Percentiles rank a stretch among this genome's conserved stretches.
phyloP scores from a whole-genome alignment of 148 eudicot genomes.

The Vaccinium corymbosum region DNA sequence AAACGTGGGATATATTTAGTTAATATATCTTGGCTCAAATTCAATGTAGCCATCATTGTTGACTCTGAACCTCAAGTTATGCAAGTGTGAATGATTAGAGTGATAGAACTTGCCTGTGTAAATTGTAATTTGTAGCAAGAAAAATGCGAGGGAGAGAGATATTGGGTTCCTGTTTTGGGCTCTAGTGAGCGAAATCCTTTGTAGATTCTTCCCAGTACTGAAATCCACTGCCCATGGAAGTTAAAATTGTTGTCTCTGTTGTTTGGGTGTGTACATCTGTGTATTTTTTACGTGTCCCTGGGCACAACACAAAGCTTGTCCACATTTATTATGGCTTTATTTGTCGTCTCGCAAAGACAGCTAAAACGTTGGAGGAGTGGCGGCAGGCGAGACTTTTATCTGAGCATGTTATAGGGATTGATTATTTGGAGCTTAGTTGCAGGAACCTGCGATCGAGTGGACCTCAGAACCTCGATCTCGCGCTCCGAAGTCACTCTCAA shows the following conservation, averaged over 20 bases:
- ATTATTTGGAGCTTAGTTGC: not conserved
- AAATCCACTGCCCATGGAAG: not conserved
- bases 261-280: not conserved
- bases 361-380: not conserved
- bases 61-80: not conserved
- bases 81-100: not conserved
- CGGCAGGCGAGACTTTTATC: not conserved
- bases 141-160: not conserved
- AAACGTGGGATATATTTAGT: not conserved
- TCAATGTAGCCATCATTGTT: not conserved
- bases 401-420: not conserved
- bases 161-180: not conserved
- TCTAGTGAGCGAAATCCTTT: not conserved
- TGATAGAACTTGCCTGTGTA: slow-evolving; percentile 3
- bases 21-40: not conserved
- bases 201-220: not conserved
- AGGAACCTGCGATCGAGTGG: not conserved
- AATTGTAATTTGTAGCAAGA: not conserved
- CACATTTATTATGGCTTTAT: not conserved
- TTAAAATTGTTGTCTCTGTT: not conserved
- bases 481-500: not conserved
- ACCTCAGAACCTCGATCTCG: not conserved
- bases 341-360: not conserved
- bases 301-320: not conserved
- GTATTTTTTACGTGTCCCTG: not conserved